These are phyloP conservation scores for Gracilaria gracilis DNA, from an alignment of 23 red algal species.

Conservation along the genomic window DNA sequence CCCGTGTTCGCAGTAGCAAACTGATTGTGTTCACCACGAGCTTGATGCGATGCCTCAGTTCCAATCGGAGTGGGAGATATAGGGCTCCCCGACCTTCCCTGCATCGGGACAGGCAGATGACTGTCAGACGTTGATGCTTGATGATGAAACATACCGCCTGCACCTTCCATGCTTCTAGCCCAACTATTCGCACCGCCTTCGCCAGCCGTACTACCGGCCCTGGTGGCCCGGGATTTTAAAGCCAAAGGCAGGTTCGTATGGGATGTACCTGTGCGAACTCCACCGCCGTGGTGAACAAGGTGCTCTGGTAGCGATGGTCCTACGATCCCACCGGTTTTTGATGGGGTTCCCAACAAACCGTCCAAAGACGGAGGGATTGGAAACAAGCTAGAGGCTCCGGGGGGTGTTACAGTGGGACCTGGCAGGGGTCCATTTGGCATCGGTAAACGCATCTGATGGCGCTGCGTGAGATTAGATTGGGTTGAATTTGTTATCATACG, in stretches of 20 bases:
- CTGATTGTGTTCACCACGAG: background rate
- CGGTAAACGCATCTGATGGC: slow-evolving; percentile 34
- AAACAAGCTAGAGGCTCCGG: background rate
- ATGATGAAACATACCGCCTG: slow-evolving; percentile 66
- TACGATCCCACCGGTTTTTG: slow-evolving; percentile 11
- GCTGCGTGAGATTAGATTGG: slow-evolving; percentile 13
- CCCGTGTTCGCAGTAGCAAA: slow-evolving; percentile 16
- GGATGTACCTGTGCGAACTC: slow-evolving; percentile 18
- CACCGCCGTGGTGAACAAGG: slow-evolving; percentile 7
- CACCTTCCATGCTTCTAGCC: slow-evolving; percentile 69
- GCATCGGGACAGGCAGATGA: slow-evolving; percentile 42
- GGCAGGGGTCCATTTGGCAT: slow-evolving; percentile 28
- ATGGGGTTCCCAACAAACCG: slow-evolving; percentile 22
- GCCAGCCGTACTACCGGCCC: slow-evolving; percentile 30
- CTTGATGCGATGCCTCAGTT: slow-evolving; percentile 16
- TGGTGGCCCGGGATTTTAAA: background rate
- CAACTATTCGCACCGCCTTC: slow-evolving; percentile 69
- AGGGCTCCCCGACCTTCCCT: slow-evolving; percentile 52
- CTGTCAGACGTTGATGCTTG: slow-evolving; percentile 78
- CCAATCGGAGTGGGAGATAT: slow-evolving; percentile 34
- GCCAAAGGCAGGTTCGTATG: slow-evolving; percentile 3
- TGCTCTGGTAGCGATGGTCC: slow-evolving; percentile 18
- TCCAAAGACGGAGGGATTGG: slow-evolving; percentile 7
- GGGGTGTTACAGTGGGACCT: background rate
- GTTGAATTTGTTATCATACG: slow-evolving; percentile 23